phyloP scores from a whole-genome alignment of 176 grass and related monocot genomes.

The Olyra latifolia region DNA sequence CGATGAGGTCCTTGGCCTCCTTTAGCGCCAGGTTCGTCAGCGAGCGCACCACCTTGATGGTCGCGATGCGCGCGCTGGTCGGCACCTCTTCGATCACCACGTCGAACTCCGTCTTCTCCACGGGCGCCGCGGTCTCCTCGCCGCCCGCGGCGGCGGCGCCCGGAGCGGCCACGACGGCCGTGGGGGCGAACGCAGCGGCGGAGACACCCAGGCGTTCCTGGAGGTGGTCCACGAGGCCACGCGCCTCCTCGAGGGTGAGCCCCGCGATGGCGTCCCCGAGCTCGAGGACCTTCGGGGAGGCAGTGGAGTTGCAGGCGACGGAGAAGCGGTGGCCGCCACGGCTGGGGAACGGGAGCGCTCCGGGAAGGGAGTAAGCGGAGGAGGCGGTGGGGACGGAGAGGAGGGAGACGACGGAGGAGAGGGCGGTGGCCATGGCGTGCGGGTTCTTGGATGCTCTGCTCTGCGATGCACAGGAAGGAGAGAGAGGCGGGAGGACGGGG shows the following conservation, averaged over 20 bases:
- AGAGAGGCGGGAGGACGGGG: not conserved
- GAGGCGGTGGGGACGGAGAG: not conserved
- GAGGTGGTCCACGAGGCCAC: conserved; percentile 57
- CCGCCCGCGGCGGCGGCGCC: not conserved
- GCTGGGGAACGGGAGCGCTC: not conserved
- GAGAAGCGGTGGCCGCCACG: not conserved
- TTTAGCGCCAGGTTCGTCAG: conserved; percentile 59
- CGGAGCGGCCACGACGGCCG: conserved; percentile 29
- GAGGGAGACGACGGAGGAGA: conserved; percentile 25
- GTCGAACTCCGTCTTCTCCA: conserved; percentile 58
- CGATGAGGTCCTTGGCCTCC: conserved; percentile 69
- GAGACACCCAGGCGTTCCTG: conserved; percentile 53
- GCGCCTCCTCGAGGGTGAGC: conserved; percentile 67
- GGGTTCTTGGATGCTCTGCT: not conserved
- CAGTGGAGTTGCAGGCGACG: conserved; percentile 5
- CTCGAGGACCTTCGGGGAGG: conserved; percentile 51
- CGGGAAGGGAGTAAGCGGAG: not conserved
- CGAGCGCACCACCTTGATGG: conserved; percentile 56
- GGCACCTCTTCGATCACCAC: conserved; percentile 65
- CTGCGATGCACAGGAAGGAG: not conserved
- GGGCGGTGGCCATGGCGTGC: conserved; percentile 14
- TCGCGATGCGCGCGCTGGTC: conserved; percentile 50
- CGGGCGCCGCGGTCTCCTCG: conserved; percentile 7
- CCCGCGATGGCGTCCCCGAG: conserved; percentile 44
- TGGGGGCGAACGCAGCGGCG: conserved; percentile 41